Conservation (phyloP, 257 asterid species). For the Oldenlandia corymbosa region DNA sequence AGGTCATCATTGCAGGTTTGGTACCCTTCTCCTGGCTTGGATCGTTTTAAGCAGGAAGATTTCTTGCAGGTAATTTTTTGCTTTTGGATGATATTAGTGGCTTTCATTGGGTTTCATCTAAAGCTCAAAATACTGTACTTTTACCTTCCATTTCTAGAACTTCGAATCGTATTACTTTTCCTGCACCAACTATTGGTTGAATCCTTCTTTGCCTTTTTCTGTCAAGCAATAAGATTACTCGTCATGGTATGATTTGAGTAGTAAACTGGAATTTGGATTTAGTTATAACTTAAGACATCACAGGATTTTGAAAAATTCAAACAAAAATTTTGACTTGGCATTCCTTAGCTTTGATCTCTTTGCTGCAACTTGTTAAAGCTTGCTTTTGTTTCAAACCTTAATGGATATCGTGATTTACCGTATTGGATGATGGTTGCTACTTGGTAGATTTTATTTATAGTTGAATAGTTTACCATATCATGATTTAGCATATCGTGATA, state of each 20-base stretch:
- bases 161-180: neutral
- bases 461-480: too few species aligned
- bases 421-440: neutral
- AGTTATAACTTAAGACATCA: neutral
- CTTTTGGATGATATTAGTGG: neutral
- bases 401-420: neutral
- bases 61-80: constrained; percentile 85
- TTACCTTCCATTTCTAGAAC: neutral
- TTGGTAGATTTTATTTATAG: neutral
- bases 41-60: constrained; percentile 94
- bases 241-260: neutral
- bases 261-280: neutral
- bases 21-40: constrained; percentile 96
- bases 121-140: neutral
- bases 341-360: neutral
- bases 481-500: constrained; percentile 6
- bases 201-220: neutral
- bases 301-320: neutral
- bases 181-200: neutral
- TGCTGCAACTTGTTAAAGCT: too few species aligned
- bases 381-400: neutral
- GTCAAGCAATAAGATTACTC: neutral
- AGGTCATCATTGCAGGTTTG: constrained; percentile 78
- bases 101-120: neutral
- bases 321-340: neutral